Evolutionary conservation across 2,329 filamentous ascomycete species (phyloP), one percentile per base, ranked within the genome.

Genomic region (Trichoderma semiorbis): DNA sequence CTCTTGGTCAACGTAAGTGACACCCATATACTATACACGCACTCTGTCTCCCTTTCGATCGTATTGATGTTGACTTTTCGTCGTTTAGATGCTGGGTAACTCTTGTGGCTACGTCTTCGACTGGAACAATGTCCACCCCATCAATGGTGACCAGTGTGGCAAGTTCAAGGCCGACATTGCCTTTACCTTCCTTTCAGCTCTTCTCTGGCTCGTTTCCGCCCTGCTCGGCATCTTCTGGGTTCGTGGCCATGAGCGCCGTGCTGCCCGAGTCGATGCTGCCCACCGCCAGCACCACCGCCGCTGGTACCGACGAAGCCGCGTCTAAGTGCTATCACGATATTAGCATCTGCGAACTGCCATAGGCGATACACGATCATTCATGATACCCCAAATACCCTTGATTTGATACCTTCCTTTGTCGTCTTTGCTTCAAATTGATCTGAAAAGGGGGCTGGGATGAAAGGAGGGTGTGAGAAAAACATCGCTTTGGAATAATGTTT

Each of bases 121-220:
- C 78, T 93, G 91, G 90, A 78, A 79, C 72, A 84, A 85, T 66
- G 83, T 93, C 72, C 78, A 81, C 36, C 80, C 86, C 65, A 75
- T 81, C 63, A 75, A 80, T 58, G 82, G 83, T 61, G 82, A 84
- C 74, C 81, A 86, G 60, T 95, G 92, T 80, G 85, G 88, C 72
- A 87, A 89, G 76, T 92, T 89, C 87, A 93, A 92, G 82, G 88
- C 92, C 53, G 85, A 88, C 73, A 87, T 93, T 75, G 91, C 91
- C 5, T 94, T 94, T 77, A 83, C 86, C 63, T 94, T 94, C 82
- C 81, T 94, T 69, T 91, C 90, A 3, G 91, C 91, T 70, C 85
- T 92, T 75, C 84, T 90, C 77, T 94, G 92, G 92, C 86, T 94
- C 53, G 87, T 84, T 14, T 92, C 89, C 61, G 86, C 86, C 18